A percentile compares a stretch with the other conserved stretches of the same genome.
These are phyloP conservation scores for Myriangium duriaei DNA, from an alignment of 2,329 filamentous ascomycete species.

Conservation along the genomic window DNA sequence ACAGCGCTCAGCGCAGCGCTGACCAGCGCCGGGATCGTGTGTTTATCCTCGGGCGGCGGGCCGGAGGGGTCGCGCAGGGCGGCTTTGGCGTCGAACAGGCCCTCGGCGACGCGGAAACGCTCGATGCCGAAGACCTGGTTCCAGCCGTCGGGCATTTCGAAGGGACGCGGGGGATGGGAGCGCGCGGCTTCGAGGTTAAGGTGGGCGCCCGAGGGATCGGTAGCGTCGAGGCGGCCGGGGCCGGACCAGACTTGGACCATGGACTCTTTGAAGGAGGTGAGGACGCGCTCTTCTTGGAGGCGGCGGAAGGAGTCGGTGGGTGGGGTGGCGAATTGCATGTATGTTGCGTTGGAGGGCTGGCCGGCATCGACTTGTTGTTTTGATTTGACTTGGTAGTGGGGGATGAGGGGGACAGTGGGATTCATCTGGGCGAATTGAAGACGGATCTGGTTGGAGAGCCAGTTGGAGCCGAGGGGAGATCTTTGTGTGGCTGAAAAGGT, in stretches of 20 bases:
- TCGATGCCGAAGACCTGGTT: slow-evolving; percentile 91
- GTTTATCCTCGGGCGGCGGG: slow-evolving; percentile 44
- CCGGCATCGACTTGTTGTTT: slow-evolving; percentile 85
- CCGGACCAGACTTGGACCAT: slow-evolving; percentile 90
- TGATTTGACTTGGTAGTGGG: slow-evolving; percentile 76
- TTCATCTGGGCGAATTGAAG: slow-evolving; percentile 56
- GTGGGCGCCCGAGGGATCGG: slow-evolving; percentile 30
- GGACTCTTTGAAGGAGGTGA: slow-evolving; percentile 95
- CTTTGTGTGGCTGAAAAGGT: slow-evolving; percentile 53
- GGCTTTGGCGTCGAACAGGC: slow-evolving; percentile 77
- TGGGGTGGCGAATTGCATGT: slow-evolving; percentile 53
- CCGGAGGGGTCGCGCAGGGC: slow-evolving; percentile 45
- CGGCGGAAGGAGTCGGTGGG: slow-evolving; percentile 60
- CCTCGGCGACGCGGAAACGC: slow-evolving; percentile 74
- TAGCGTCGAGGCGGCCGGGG: slow-evolving; percentile 50
- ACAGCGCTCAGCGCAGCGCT: slow-evolving; percentile 64
- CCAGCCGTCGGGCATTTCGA: slow-evolving; percentile 93
- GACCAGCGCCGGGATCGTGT: slow-evolving; percentile 76
- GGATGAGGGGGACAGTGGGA: slow-evolving; percentile 63
- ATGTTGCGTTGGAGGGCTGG: slow-evolving; percentile 61
- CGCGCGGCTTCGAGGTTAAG: slow-evolving; percentile 65
- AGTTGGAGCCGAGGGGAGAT: slow-evolving; percentile 77
- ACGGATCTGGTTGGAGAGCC: slow-evolving; percentile 79
- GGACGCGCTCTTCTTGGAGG: slow-evolving; percentile 81
- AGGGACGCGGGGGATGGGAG: slow-evolving; percentile 66